Evolutionary conservation across 768 basidiomycete species (phyloP).

Genomic region (Leccinellum rugosiceps): DNA sequence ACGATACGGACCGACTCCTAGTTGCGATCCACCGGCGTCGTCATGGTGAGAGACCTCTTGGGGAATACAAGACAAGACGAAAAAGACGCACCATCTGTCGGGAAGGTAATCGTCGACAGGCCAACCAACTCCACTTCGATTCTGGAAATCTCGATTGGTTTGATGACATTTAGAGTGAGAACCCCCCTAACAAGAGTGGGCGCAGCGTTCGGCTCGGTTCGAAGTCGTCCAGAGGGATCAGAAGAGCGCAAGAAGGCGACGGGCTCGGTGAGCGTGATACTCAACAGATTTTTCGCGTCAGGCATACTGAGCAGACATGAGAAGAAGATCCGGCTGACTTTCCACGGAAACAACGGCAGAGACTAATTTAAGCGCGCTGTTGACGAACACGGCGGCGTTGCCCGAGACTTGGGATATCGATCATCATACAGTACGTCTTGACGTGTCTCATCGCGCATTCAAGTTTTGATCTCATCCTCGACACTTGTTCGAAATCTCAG

Average conservation of each 20-base stretch:
- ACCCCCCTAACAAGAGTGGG: constrained; percentile 65
- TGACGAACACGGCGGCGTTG: no score
- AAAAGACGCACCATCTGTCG: constrained; percentile 65
- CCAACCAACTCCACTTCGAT: constrained; percentile 82
- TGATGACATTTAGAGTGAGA: constrained; percentile 58
- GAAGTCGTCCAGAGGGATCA: constrained; percentile 42
- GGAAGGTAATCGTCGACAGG: constrained; percentile 66
- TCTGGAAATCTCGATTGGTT: constrained; percentile 81
- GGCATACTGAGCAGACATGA: constrained; percentile 7
- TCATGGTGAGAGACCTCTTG: background rate
- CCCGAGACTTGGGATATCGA: no score
- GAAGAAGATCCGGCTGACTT: background rate
- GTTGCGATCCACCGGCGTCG: background rate
- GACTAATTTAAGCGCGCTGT: background rate
- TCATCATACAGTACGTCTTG: background rate
- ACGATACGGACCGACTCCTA: constrained; percentile 64
- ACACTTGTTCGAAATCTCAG: background rate
- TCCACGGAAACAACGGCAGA: no score
- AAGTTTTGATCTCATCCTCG: background rate
- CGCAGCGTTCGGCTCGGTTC: constrained; percentile 41
- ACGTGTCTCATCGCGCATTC: background rate
- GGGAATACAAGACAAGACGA: background rate
- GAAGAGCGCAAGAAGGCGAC: constrained; percentile 64
- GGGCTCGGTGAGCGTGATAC: constrained; percentile 68
- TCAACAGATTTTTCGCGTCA: constrained; percentile 41